These are phyloP conservation scores for Pyrrhoderma noxium DNA, from an alignment of 1,284 basidiomycete species.

Conservation along the genomic window DNA sequence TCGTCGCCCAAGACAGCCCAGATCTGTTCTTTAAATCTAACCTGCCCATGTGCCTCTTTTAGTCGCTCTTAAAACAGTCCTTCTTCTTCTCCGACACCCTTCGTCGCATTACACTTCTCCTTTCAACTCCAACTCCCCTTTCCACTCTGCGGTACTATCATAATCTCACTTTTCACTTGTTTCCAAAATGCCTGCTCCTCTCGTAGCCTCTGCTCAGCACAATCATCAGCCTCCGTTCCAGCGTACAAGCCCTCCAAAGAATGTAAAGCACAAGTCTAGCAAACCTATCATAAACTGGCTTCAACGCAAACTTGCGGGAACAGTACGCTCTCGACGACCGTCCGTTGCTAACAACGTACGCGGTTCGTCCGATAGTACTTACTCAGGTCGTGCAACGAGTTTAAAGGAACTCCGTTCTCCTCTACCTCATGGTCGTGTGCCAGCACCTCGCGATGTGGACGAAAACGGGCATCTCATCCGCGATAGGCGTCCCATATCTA, in stretches of 20 bases:
- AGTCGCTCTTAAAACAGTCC: too few relatives aligned
- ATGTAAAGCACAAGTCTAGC: constrained; percentile 39
- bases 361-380: constrained; percentile 5
- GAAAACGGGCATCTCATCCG: constrained; percentile 29
- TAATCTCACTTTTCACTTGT: background rate
- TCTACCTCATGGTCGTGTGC: background rate
- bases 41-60: too few relatives aligned
- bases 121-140: too few relatives aligned
- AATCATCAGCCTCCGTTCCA: constrained; percentile 7
- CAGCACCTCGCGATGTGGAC: constrained; percentile 29
- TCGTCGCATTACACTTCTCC: too few relatives aligned
- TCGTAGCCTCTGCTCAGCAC: constrained; percentile 7
- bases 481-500: constrained; percentile 32
- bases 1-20: too few relatives aligned
- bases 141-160: too few relatives aligned
- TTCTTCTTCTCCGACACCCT: too few relatives aligned
- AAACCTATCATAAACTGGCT: constrained; percentile 92
- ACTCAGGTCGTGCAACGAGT: constrained; percentile 5
- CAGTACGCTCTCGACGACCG: constrained; percentile 43
- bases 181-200: constrained; percentile 10
- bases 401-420: constrained; percentile 8
- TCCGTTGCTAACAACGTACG: constrained; percentile 25
- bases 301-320: constrained; percentile 75
- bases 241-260: constrained; percentile 8
- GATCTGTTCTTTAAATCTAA: too few relatives aligned